Evolutionary conservation across 2,329 filamentous ascomycete genomes (phyloP).

Genomic region (Hypoxylon sp.): DNA sequence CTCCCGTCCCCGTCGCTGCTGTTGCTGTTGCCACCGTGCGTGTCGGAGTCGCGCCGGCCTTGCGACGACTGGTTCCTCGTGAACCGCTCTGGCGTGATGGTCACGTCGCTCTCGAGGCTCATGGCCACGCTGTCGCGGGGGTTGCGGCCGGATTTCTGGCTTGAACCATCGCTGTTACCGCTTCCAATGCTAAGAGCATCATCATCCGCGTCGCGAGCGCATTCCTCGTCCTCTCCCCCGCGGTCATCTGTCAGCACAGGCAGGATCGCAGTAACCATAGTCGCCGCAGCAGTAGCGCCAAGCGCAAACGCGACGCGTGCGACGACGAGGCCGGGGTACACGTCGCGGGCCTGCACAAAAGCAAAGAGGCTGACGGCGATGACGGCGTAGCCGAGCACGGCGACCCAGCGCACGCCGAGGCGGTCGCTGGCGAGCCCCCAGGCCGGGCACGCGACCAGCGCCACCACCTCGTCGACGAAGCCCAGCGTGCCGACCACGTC

Average conservation of each 20-base stretch:
- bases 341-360: slow-evolving; percentile 84
- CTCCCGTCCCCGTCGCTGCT: slow-evolving; percentile 41
- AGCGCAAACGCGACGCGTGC: slow-evolving; percentile 88
- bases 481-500: slow-evolving; percentile 85
- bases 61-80: slow-evolving; percentile 47
- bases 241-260: slow-evolving; percentile 71
- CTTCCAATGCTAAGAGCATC: slow-evolving; percentile 36
- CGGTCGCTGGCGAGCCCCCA: slow-evolving; percentile 84
- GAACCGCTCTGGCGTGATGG: slow-evolving; percentile 74
- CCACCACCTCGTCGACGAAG: slow-evolving; percentile 84
- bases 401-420: slow-evolving; percentile 75
- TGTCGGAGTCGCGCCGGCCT: slow-evolving; percentile 33
- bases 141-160: slow-evolving; percentile 47
- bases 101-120: slow-evolving; percentile 76
- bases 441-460: slow-evolving; percentile 78
- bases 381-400: slow-evolving; percentile 80
- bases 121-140: slow-evolving; percentile 67
- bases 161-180: slow-evolving; percentile 31
- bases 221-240: slow-evolving; percentile 41
- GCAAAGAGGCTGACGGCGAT: slow-evolving; percentile 79
- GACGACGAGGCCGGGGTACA: slow-evolving; percentile 88
- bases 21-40: slow-evolving; percentile 38
- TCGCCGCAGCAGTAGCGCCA: slow-evolving; percentile 88
- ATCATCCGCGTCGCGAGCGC: slow-evolving; percentile 29
- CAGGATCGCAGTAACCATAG: slow-evolving; percentile 96